These are phyloP conservation scores for Globisporangium nagaii DNA, from an alignment of 352 stramenopile genomes.

Conservation along the genomic window DNA sequence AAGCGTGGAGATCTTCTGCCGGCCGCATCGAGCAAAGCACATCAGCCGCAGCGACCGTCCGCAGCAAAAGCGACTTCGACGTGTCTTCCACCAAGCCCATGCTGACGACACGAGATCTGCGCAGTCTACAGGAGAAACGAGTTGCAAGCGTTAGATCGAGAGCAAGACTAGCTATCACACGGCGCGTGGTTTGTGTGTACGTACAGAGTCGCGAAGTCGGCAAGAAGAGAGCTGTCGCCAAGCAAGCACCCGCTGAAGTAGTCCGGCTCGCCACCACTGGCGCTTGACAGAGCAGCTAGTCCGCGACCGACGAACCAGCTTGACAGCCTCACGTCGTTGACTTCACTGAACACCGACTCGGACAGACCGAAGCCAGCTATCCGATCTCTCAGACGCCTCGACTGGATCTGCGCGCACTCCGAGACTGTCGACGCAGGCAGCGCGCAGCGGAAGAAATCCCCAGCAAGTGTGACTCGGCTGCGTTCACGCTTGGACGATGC, in stretches of 20 bases:
- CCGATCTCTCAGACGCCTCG: constrained; percentile 27
- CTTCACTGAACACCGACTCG: constrained; percentile 12
- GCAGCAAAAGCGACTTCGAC: constrained; percentile 4
- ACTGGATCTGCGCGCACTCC: constrained; percentile 25
- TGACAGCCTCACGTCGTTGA: constrained; percentile 17
- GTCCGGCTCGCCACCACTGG: constrained; percentile 6
- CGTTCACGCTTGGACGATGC: background rate
- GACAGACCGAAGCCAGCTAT: constrained; percentile 27
- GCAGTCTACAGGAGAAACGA: constrained; percentile 3
- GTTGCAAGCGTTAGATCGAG: constrained; percentile 2
- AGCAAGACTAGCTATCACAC: too few relatives aligned
- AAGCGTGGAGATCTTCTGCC: background rate
- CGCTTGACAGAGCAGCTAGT: constrained; percentile 21
- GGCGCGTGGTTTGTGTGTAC: background rate
- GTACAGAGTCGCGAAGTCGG: constrained; percentile 13
- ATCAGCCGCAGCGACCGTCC: constrained; percentile 11
- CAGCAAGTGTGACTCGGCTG: constrained; percentile 5
- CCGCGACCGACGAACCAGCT: constrained; percentile 34
- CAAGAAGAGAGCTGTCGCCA: constrained; percentile 7
- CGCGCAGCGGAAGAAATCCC: constrained; percentile 28
- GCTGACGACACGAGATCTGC: constrained; percentile 2
- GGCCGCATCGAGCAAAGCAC: constrained; percentile 1
- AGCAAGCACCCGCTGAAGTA: constrained; percentile 15
- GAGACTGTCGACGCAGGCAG: constrained; percentile 16
- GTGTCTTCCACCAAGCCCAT: background rate